phyloP scores from a whole-genome alignment of 73 alveolate genomes.

The Tetrahymena malaccensis region DNA sequence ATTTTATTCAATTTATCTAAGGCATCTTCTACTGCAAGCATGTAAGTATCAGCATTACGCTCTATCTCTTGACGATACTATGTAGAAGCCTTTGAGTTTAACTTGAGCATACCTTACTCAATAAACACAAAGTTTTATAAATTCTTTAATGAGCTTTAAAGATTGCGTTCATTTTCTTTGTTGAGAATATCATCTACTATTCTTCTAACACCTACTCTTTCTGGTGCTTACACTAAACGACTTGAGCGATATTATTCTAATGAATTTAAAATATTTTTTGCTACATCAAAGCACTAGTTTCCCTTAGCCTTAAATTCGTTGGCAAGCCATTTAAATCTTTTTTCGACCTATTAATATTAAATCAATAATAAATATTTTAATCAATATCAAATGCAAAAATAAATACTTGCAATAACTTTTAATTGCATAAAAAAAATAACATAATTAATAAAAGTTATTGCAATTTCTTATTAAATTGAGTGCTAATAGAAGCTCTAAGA shows the following conservation, averaged over 20 bases:
- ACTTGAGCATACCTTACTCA: neutral
- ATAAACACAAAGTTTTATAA: neutral
- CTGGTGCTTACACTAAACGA: neutral
- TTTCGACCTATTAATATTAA: neutral
- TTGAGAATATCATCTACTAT: neutral
- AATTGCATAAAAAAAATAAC: neutral
- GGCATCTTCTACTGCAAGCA: neutral
- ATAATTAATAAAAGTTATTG: neutral
- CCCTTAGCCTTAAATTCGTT: neutral
- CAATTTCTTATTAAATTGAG: neutral
- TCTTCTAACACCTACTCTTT: neutral
- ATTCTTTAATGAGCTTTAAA: neutral
- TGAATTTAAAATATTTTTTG: neutral
- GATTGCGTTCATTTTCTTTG: neutral
- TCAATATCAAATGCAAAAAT: neutral
- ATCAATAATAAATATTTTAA: neutral
- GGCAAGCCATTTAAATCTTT: neutral
- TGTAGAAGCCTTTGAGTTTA: neutral
- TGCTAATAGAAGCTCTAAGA: neutral
- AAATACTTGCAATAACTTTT: neutral
- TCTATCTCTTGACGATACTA: neutral
- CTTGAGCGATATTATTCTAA: neutral
- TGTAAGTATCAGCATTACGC: neutral
- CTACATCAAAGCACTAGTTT: neutral
- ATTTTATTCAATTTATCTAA: neutral